Percentiles rank a stretch among this genome's conserved stretches.
phyloP scores from a whole-genome alignment of 768 basidiomycete species.

The Asterophora parasitica region DNA sequence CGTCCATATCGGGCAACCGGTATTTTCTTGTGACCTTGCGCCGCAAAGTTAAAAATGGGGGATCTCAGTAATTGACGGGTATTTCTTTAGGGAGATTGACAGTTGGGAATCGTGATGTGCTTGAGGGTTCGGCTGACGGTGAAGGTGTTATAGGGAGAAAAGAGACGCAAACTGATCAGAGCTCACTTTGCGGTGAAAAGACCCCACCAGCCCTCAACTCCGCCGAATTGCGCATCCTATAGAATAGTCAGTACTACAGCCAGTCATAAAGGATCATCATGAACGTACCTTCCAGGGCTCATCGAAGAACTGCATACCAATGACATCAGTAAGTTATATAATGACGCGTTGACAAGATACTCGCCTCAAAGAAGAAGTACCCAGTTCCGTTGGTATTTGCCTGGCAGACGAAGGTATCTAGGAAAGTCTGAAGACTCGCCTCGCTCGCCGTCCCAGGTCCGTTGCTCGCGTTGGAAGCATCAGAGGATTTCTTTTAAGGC shows the following conservation, averaged over 20 bases:
- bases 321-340: not conserved
- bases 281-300: constrained; percentile 72
- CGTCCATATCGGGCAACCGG: not conserved
- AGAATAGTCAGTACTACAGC: constrained; percentile 6
- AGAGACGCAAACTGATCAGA: too few relatives aligned
- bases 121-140: constrained; percentile 61
- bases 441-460: constrained; percentile 64
- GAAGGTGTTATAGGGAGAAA: too few relatives aligned
- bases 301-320: constrained; percentile 54
- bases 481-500: constrained; percentile 50
- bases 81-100: constrained; percentile 33
- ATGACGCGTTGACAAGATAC: constrained; percentile 11
- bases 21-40: not conserved
- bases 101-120: constrained; percentile 61
- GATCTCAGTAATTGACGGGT: not conserved
- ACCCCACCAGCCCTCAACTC: constrained; percentile 66
- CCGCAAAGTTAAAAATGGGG: not conserved
- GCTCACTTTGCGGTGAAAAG: constrained; percentile 38
- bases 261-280: not conserved
- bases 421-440: constrained; percentile 66
- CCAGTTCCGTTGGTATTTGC: constrained; percentile 77
- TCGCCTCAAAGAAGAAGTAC: constrained; percentile 85
- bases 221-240: constrained; percentile 63
- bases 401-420: constrained; percentile 84
- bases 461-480: constrained; percentile 52